phyloP scores from a whole-genome alignment of 2,329 filamentous ascomycete species.

The Fusarium sp. region DNA sequence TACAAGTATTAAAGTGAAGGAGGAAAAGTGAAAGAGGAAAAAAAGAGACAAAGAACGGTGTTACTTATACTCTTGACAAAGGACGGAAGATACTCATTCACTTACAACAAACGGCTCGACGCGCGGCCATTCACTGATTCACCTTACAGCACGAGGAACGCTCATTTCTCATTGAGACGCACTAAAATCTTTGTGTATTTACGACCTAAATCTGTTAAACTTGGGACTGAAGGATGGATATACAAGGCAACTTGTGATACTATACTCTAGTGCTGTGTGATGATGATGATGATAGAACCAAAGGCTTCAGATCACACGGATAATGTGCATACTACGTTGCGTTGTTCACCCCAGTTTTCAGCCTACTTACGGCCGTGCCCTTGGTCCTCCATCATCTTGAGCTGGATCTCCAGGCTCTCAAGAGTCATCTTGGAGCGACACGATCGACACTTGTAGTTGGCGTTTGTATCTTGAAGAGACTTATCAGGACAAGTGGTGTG shows the following conservation, averaged over 20 bases:
- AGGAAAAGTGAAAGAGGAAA: not conserved
- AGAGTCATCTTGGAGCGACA: slow-evolving; percentile 12
- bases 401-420: slow-evolving; percentile 6
- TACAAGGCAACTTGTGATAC: slow-evolving; percentile 25
- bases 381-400: not conserved
- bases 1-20: not conserved
- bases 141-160: not conserved
- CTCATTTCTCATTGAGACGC: not conserved
- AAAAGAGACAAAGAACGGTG: not conserved
- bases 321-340: not conserved
- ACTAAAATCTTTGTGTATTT: not conserved
- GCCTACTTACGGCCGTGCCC: not conserved
- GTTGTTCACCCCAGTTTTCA: too few relatives aligned
- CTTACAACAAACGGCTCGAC: slow-evolving; percentile 1
- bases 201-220: slow-evolving; percentile 1
- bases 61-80: slow-evolving; percentile 15
- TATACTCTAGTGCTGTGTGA: slow-evolving; percentile 9
- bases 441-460: slow-evolving; percentile 16
- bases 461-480: slow-evolving; percentile 6
- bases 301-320: not conserved
- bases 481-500: not conserved
- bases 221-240: not conserved
- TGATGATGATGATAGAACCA: slow-evolving; percentile 3
- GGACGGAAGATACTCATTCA: slow-evolving; percentile 4
- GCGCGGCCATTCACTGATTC: slow-evolving; percentile 1